Conservation (phyloP, 202 grass and related monocot genomes). For the Eragrostis tef region DNA sequence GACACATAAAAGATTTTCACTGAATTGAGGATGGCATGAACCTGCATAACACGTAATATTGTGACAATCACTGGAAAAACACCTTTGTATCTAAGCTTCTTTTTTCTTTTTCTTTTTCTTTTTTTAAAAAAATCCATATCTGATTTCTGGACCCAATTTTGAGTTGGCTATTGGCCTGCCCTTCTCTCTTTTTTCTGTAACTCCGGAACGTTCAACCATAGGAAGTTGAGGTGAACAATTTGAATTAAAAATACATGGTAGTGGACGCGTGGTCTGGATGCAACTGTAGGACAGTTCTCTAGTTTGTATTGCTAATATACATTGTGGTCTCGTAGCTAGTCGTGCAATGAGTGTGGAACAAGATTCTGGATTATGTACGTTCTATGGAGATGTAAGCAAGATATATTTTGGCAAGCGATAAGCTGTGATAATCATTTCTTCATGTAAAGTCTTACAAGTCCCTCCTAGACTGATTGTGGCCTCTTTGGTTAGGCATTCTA, state of each 20-base stretch:
- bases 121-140: not conserved
- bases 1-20: not conserved
- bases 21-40: constrained; percentile 6
- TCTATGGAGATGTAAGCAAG: constrained; percentile 34
- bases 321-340: constrained; percentile 24
- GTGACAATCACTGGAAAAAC: not conserved
- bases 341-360: not conserved
- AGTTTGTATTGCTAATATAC: not conserved
- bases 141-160: not conserved
- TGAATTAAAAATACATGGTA: not conserved
- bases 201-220: not conserved
- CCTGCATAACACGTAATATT: not conserved
- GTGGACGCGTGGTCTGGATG: not conserved
- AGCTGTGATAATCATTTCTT: not conserved
- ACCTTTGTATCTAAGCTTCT: constrained; percentile 6
- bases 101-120: not conserved
- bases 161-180: not conserved
- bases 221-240: not conserved
- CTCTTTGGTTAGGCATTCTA: constrained; percentile 23
- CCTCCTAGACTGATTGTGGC: not conserved
- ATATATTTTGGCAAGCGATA: constrained; percentile 9
- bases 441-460: not conserved
- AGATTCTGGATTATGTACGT: constrained; percentile 22
- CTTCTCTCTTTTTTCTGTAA: constrained; percentile 18
- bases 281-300: not conserved